Evolutionary conservation across 2,329 filamentous ascomycete genomes (phyloP).

Genomic region (Ophiocordyceps camponoti-saundersi): DNA sequence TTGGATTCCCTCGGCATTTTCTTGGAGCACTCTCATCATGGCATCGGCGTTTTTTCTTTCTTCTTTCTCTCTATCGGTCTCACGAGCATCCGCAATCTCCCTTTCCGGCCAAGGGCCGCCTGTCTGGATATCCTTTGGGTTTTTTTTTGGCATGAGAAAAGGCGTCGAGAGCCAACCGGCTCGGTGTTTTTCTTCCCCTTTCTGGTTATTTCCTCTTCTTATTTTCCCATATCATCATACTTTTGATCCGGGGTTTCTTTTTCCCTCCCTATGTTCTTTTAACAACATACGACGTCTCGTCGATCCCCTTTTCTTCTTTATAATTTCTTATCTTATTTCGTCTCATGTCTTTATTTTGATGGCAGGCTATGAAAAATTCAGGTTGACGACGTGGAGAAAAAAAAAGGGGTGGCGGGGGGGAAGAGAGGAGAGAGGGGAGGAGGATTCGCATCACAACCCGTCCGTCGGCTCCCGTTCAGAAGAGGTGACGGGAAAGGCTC

Average conservation of each 20-base stretch:
- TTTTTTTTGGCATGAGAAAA: not conserved
- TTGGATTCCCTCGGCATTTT: not conserved
- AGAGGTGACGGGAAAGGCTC: not conserved
- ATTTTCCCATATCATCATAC: not conserved
- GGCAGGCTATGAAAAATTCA: not conserved
- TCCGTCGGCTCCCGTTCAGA: no score
- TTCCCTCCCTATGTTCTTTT: no score
- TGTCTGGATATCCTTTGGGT: not conserved
- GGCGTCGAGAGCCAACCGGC: not conserved
- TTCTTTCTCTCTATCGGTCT: not conserved
- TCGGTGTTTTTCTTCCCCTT: not conserved
- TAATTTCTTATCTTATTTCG: not conserved
- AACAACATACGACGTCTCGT: no score
- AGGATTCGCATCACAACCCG: no score
- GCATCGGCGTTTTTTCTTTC: conserved; percentile 9
- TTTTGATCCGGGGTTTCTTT: no score
- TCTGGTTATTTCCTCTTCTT: not conserved
- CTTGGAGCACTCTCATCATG: conserved; percentile 7
- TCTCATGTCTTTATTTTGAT: not conserved
- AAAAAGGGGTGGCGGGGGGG: not conserved
- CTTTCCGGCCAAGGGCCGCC: not conserved
- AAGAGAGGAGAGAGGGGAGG: not conserved
- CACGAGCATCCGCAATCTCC: not conserved
- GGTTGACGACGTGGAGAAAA: not conserved
- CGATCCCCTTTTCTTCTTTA: no score